These are phyloP conservation scores for Fraxinus latifolia DNA, from an alignment of 305 asterid genomes.

Conservation along the genomic window DNA sequence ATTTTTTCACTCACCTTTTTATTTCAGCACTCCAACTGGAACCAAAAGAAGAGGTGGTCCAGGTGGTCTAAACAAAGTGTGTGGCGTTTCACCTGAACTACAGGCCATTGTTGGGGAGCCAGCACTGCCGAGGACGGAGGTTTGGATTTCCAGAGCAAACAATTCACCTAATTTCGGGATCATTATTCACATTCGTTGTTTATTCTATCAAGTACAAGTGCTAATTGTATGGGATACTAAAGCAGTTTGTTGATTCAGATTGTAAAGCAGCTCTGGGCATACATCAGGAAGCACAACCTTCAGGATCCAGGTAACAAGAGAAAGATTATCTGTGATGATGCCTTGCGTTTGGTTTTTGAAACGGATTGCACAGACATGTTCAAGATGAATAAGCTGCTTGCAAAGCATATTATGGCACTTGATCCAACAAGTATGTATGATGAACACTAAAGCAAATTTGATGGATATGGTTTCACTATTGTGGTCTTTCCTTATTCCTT, in stretches of 20 bases:
- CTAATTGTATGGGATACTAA: background rate
- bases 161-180: background rate
- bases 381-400: constrained; percentile 80
- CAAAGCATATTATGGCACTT: constrained; percentile 60
- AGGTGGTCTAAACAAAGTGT: constrained; percentile 77
- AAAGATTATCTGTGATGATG: constrained; percentile 61
- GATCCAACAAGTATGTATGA: constrained; percentile 51
- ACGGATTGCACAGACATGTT: constrained; percentile 68
- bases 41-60: constrained; percentile 83
- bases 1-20: background rate
- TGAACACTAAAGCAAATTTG: background rate
- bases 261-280: constrained; percentile 69
- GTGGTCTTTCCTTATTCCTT: background rate
- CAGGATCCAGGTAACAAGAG: constrained; percentile 72
- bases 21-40: constrained; percentile 49
- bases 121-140: constrained; percentile 78
- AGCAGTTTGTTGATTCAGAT: constrained; percentile 32
- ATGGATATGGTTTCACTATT: background rate
- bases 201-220: background rate
- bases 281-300: constrained; percentile 65
- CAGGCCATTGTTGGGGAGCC: constrained; percentile 79
- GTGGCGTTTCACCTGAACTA: constrained; percentile 78
- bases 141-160: constrained; percentile 23
- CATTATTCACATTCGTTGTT: background rate
- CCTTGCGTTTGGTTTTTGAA: constrained; percentile 55